A percentile compares a stretch with the other conserved stretches of the same genome.
Evolutionary conservation across 2,329 filamentous ascomycete genomes (phyloP).

Genomic region (Escovopsis sp.): DNA sequence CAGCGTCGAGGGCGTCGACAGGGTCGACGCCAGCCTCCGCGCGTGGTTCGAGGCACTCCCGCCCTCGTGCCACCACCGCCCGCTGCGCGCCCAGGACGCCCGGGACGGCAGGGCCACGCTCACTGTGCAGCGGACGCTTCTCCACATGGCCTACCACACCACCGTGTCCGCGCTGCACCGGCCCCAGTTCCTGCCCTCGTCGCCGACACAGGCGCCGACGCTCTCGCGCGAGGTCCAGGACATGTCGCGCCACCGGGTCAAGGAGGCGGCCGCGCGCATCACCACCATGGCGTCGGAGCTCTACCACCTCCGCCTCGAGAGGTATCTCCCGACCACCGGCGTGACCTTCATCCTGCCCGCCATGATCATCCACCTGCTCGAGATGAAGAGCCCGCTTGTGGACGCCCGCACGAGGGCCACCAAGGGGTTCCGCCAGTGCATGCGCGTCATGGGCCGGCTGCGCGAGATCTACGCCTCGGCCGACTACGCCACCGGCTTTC

Average conservation of each 20-base stretch:
- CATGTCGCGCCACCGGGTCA: slow-evolving; percentile 66
- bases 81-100: slow-evolving; percentile 37
- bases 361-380: slow-evolving; percentile 84
- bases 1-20: slow-evolving; percentile 64
- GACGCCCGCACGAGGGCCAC: slow-evolving; percentile 58
- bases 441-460: slow-evolving; percentile 77
- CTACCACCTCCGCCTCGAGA: slow-evolving; percentile 55
- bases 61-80: slow-evolving; percentile 51
- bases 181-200: slow-evolving; percentile 73
- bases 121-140: slow-evolving; percentile 62
- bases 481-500: slow-evolving; percentile 89
- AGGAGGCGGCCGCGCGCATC: slow-evolving; percentile 70
- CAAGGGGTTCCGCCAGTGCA: slow-evolving; percentile 76
- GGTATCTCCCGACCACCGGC: slow-evolving; percentile 72
- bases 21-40: slow-evolving; percentile 64
- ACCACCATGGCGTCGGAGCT: slow-evolving; percentile 70
- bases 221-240: slow-evolving; percentile 60
- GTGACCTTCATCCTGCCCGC: slow-evolving; percentile 84
- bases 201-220: slow-evolving; percentile 35
- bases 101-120: slow-evolving; percentile 44
- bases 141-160: slow-evolving; percentile 90
- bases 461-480: slow-evolving; percentile 83
- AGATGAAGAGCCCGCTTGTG: slow-evolving; percentile 71
- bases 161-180: slow-evolving; percentile 82
- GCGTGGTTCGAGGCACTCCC: slow-evolving; percentile 64